Conservation (phyloP, 352 stramenopile genomes). For the Pythium angustatum region DNA sequence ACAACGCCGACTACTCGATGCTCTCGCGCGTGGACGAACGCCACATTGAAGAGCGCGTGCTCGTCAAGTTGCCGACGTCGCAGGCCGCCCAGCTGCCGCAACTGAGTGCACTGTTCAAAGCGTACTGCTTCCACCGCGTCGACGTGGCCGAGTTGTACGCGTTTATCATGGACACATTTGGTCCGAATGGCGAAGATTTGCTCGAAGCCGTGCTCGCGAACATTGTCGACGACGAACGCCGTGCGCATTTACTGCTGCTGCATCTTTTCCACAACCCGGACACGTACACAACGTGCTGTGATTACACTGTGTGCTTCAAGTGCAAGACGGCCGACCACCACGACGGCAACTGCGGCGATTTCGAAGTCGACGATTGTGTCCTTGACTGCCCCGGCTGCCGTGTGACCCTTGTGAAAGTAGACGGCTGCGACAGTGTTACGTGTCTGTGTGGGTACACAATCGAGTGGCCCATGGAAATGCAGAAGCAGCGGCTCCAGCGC, state of each 20-base stretch:
- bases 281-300: constrained; percentile 51
- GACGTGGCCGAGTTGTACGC: constrained; percentile 37
- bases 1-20: constrained; percentile 61
- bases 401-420: constrained; percentile 65
- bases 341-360: constrained; percentile 51
- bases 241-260: constrained; percentile 48
- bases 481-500: constrained; percentile 48
- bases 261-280: constrained; percentile 48
- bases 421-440: constrained; percentile 52
- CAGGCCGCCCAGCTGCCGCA: constrained; percentile 24
- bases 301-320: constrained; percentile 54
- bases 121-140: constrained; percentile 46
- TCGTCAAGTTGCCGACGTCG: constrained; percentile 26
- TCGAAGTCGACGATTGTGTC: constrained; percentile 51
- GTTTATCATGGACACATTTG: constrained; percentile 35
- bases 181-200: constrained; percentile 22
- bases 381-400: constrained; percentile 55
- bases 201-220: constrained; percentile 39
- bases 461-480: constrained; percentile 49
- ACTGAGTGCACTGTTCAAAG: constrained; percentile 28
- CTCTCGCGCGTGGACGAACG: constrained; percentile 30
- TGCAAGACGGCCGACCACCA: constrained; percentile 56
- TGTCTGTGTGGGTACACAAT: constrained; percentile 60
- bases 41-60: constrained; percentile 1
- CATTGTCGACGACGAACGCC: constrained; percentile 57